Evolutionary conservation across 805 yeast species (phyloP).

Genomic region (Zygoascus ofunaensis): DNA sequence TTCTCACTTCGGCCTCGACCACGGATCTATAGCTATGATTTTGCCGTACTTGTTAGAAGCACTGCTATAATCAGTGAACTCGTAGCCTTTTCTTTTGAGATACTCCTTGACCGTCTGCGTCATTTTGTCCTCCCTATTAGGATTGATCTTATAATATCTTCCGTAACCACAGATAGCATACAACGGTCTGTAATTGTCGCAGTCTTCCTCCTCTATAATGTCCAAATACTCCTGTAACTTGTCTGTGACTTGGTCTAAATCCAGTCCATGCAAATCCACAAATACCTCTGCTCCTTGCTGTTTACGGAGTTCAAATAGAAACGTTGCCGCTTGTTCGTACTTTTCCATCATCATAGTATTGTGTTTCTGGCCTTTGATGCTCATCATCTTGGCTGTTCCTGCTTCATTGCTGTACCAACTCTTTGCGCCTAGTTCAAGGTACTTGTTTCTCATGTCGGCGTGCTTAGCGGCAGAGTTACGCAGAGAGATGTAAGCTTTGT

Average conservation of each 20-base stretch:
- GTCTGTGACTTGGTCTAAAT: constrained; percentile 28
- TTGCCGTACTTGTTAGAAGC: constrained; percentile 29
- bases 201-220: constrained; percentile 18
- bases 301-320: constrained; percentile 21
- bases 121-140: constrained; percentile 23
- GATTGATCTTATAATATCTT: constrained; percentile 23
- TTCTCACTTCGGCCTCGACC: constrained; percentile 16
- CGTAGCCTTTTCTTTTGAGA: constrained; percentile 33
- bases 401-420: constrained; percentile 27
- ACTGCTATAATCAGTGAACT: constrained; percentile 30
- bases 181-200: constrained; percentile 19
- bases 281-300: constrained; percentile 22
- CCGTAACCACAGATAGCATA: constrained; percentile 29
- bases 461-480: constrained; percentile 20
- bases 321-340: constrained; percentile 21
- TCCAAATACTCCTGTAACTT: constrained; percentile 20
- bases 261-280: constrained; percentile 30
- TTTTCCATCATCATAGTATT: constrained; percentile 22
- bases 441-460: constrained; percentile 27
- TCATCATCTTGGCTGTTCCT: constrained; percentile 23
- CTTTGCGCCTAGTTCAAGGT: constrained; percentile 27
- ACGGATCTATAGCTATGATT: constrained; percentile 36
- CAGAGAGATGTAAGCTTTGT: constrained; percentile 21
- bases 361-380: constrained; percentile 27
- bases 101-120: constrained; percentile 24